phyloP scores from a whole-genome alignment of 139 green algal genomes.

The Coccomyxa sp. region DNA sequence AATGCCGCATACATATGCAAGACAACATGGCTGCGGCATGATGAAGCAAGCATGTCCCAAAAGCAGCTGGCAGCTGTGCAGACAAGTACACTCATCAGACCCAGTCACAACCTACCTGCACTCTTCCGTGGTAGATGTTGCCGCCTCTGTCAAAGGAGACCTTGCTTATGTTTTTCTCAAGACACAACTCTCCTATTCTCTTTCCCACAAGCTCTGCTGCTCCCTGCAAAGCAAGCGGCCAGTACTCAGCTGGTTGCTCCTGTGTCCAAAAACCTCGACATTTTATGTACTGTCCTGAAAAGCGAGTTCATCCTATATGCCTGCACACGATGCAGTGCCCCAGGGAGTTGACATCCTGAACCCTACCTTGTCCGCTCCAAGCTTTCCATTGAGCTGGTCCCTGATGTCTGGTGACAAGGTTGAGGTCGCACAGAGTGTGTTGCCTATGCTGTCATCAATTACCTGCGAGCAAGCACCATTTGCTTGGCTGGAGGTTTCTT shows the following conservation, averaged over 20 bases:
- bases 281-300: too few species aligned
- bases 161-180: constrained; percentile 77
- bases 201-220: constrained; percentile 82
- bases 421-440: constrained; percentile 80
- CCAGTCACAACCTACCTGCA: constrained; percentile 68
- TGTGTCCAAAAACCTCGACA: too few species aligned
- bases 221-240: constrained; percentile 36
- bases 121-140: constrained; percentile 91
- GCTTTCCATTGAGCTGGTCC: constrained; percentile 35
- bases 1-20: not conserved
- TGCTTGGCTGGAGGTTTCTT: too few species aligned
- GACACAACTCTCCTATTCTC: constrained; percentile 83
- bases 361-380: too few species aligned
- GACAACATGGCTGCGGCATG: not conserved
- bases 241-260: too few species aligned
- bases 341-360: too few species aligned
- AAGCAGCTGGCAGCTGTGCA: not conserved
- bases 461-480: constrained; percentile 50
- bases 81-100: too few species aligned
- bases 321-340: too few species aligned
- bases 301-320: too few species aligned
- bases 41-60: not conserved
- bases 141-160: constrained; percentile 93
- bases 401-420: constrained; percentile 71
- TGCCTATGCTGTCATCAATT: constrained; percentile 81